Evolutionary conservation across 176 grass and related monocot genomes (phyloP).

Genomic region (Sorghum bicolor): DNA sequence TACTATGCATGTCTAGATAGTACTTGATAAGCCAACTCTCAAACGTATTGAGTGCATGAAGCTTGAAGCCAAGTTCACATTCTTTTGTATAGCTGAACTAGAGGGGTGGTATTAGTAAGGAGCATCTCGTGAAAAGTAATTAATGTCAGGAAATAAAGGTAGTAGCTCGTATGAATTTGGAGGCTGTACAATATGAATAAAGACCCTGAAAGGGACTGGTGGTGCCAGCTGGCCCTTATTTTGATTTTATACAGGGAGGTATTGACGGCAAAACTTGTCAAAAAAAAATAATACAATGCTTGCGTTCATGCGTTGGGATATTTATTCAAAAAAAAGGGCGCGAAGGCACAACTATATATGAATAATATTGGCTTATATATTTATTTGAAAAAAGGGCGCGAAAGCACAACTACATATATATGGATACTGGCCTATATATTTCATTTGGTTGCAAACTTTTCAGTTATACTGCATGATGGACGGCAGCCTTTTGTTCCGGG

Average conservation of each 20-base stretch:
- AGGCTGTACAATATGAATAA: conserved; percentile 11
- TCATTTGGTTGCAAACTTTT: neutral
- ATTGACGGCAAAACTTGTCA: neutral
- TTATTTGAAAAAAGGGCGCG: neutral
- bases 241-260: neutral
- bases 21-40: neutral
- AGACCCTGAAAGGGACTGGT: neutral
- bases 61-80: neutral
- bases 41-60: neutral
- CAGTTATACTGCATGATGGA: neutral
- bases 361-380: too few relatives aligned
- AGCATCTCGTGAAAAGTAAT: neutral
- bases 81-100: neutral
- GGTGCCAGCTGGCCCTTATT: neutral
- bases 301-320: neutral
- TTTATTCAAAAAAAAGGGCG: neutral
- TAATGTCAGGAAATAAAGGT: neutral
- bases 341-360: neutral
- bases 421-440: neutral
- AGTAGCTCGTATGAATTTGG: neutral
- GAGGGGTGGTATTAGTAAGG: neutral
- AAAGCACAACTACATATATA: neutral
- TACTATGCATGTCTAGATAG: too few relatives aligned
- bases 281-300: neutral
- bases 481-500: neutral